A percentile compares a stretch with the other conserved stretches of the same genome.
Evolutionary conservation across 345 rosid genomes (phyloP).

Genomic region (Dimocarpus longan): DNA sequence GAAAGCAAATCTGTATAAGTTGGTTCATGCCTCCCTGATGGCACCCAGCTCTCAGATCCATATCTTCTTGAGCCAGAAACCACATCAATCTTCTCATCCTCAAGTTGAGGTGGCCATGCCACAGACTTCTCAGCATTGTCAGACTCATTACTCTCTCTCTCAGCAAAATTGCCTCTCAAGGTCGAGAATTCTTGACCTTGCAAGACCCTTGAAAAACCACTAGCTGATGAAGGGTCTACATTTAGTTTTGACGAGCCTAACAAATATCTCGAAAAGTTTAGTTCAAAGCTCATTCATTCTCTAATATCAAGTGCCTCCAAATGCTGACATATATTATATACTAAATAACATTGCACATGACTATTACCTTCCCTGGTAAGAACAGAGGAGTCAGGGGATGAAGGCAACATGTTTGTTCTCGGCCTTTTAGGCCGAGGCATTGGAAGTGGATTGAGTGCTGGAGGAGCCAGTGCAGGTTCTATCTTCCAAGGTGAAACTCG

Average conservation of each 20-base stretch:
- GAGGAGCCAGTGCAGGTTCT: conserved; percentile 82
- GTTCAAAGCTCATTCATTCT: neutral
- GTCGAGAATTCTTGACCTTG: conserved; percentile 77
- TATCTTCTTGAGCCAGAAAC: conserved; percentile 51
- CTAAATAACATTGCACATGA: neutral
- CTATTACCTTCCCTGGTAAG: conserved; percentile 64
- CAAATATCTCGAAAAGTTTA: conserved; percentile 7
- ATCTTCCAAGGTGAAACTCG: conserved; percentile 91
- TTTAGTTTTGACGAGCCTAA: conserved; percentile 48
- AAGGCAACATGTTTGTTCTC: conserved; percentile 49
- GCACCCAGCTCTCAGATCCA: conserved; percentile 54
- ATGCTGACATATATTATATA: neutral
- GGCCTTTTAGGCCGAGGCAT: conserved; percentile 65
- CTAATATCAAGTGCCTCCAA: neutral
- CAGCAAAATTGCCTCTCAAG: conserved; percentile 63
- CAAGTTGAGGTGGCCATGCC: conserved; percentile 54
- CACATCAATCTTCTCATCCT: conserved; percentile 57
- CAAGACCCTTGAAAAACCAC: conserved; percentile 71
- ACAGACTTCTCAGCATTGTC: conserved; percentile 62
- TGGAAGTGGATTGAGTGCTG: conserved; percentile 65
- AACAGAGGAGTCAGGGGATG: conserved; percentile 63
- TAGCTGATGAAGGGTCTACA: conserved; percentile 57
- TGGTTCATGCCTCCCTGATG: conserved; percentile 52
- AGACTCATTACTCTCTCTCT: conserved; percentile 51
- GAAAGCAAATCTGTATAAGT: conserved; percentile 66